Evolutionary conservation across 2,329 filamentous ascomycete genomes (phyloP).

Genomic region (Xylaria digitata): DNA sequence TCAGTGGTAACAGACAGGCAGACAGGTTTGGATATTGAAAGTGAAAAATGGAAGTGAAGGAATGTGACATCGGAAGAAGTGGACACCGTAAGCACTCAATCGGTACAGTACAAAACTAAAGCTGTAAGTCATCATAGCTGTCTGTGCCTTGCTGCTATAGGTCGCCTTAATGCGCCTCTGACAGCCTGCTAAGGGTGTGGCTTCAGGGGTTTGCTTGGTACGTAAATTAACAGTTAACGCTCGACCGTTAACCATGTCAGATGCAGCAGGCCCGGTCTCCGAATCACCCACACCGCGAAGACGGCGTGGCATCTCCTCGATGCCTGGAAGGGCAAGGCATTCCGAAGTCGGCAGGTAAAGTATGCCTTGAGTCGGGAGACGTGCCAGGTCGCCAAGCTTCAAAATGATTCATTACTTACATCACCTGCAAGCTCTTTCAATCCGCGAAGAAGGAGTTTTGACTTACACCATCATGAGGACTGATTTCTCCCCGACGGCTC

Average conservation of each 20-base stretch:
- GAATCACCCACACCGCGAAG: conserved; percentile 7
- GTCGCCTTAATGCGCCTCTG: conserved; percentile 3
- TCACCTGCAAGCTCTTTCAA: not conserved
- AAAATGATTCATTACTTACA: not conserved
- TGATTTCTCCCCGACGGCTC: not conserved
- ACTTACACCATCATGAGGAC: conserved; percentile 8
- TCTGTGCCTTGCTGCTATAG: not conserved
- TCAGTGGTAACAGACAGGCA: not conserved
- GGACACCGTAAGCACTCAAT: conserved; percentile 21
- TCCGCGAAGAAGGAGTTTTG: not conserved
- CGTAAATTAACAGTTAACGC: not conserved
- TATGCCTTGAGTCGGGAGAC: not conserved
- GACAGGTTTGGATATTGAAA: not conserved
- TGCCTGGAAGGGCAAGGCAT: conserved; percentile 16
- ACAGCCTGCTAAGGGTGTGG: conserved; percentile 4
- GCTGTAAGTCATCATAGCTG: not conserved
- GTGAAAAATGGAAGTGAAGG: not conserved
- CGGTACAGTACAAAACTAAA: conserved; percentile 2
- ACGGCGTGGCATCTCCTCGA: not conserved
- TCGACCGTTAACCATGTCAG: conserved; percentile 17
- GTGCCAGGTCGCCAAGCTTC: not conserved
- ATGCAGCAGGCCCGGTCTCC: conserved; percentile 21
- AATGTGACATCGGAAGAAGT: not conserved
- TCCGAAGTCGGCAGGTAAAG: not conserved
- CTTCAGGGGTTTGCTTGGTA: conserved; percentile 2